Evolutionary conservation across 2,329 filamentous ascomycete species (phyloP), one percentile per base, ranked within the genome.

Genomic region (Colletotrichum abscissum): DNA sequence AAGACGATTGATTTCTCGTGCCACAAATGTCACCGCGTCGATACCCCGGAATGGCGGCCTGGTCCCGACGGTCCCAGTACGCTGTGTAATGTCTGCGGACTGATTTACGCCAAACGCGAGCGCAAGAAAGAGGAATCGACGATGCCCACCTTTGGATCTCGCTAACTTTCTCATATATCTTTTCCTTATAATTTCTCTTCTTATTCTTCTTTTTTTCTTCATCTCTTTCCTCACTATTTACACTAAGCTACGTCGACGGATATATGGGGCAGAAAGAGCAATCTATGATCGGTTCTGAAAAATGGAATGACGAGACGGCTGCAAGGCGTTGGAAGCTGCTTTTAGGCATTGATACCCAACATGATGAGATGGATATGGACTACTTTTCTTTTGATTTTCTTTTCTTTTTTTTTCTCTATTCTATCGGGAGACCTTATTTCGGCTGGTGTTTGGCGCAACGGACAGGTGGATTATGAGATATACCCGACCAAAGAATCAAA

Each of bases 41-140:
- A 94, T 80, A 94, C 92, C n/a, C 92, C 92, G 24, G 92, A 94
- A 85, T 94, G 92, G 92, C 88, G 92, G 73, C 87, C 91, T 77
- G 92, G 92, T 38, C 92, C 92, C n/a, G 92, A 94, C 79, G 92
- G 92, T 58, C 92, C 92, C 56, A 87, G 92, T 74, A 94, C 92
- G 7, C 83, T 94, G 52, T 94, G 92, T 83, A 94, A 94, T 82
- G 92, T 92, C 9, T 94, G 92, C 78, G 92, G 92, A 54, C 83
- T 94, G 75, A 91, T 80, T 19, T 80, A 78, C 67, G 78, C 79
- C 19, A 80, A 80, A 66, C 75, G 77, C 11, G 66, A 76, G 52
- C 75, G 73, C 11, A 75, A 75, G 57, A 70, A 73, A 28, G 67
- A 69, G 30, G 70, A 60, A 38, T 66, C 67, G n/a, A 62, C 70